Evolutionary conservation across 2,329 filamentous ascomycete species (phyloP).

Genomic region (Xylariaceae sp.): DNA sequence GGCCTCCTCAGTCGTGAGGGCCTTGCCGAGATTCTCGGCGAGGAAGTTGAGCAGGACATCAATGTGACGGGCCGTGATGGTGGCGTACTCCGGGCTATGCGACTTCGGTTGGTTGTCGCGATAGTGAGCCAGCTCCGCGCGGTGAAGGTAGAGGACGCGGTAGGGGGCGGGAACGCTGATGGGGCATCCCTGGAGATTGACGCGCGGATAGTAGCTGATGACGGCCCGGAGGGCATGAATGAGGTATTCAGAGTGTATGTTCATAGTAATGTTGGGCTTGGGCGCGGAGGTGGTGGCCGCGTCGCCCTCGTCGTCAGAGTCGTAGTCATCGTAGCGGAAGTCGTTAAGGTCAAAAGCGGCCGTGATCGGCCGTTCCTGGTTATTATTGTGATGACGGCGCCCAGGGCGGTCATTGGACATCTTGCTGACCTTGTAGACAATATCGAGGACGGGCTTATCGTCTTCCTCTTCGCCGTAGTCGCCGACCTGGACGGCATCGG

Average conservation of each 20-base stretch:
- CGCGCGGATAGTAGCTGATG: conserved; percentile 55
- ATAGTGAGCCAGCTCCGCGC: conserved; percentile 50
- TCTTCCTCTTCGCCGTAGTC: conserved; percentile 23
- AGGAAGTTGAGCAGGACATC: conserved; percentile 53
- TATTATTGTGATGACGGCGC: conserved; percentile 15
- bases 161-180: conserved; percentile 54
- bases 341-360: conserved; percentile 20
- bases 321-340: conserved; percentile 17
- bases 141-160: conserved; percentile 55
- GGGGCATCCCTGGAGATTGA: conserved; percentile 45
- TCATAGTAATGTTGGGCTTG: conserved; percentile 41
- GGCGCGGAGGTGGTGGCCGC: conserved; percentile 34
- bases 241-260: conserved; percentile 53
- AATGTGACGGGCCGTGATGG: conserved; percentile 51
- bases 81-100: conserved; percentile 50
- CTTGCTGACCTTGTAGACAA: conserved; percentile 39
- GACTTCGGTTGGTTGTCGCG: conserved; percentile 48
- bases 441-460: conserved; percentile 50
- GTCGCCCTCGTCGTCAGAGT: conserved; percentile 5
- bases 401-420: conserved; percentile 31
- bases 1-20: conserved; percentile 48
- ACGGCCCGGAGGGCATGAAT: conserved; percentile 55
- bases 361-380: conserved; percentile 18
- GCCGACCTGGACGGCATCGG: conserved; percentile 24
- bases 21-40: conserved; percentile 46